Evolutionary conservation across 2,329 filamentous ascomycete species (phyloP), one percentile per base, ranked within the genome.

Genomic region (Purpureocillium takamizusanense): DNA sequence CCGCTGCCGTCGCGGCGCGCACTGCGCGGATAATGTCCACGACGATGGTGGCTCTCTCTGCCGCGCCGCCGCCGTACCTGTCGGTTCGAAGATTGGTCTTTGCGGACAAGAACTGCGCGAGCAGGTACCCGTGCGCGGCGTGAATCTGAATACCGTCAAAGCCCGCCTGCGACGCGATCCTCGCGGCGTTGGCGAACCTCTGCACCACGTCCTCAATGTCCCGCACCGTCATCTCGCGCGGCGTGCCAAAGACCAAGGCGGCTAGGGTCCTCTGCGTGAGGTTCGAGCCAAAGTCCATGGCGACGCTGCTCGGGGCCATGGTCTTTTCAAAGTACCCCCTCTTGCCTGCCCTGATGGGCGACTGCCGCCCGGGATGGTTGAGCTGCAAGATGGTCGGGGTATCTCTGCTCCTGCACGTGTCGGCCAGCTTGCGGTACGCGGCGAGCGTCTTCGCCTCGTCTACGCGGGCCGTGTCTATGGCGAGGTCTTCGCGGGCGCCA

Each of bases 141-240:
- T 72, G 65, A 78, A 80, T 15, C 31, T 46, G 40, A 18, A 46
- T 28, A 1, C 38, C 40, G 18, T 46, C 44, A 12, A 45, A 42
- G 0, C 83, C 82, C 3, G 73, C 75, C 1, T 69, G 64, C 1
- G 84, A 55, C 1, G 81, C 71, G n/a, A 73, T 63, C 46, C 66
- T 66, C 0, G 68, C 60, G 0, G 71, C 68, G 0, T 62, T 66
- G 1, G 66, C 71, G 59, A 70, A 85, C 1, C 72, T 72, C 2
- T 56, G 53, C 51, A 83, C 81, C 40, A 81, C 65, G 3, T 66
- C 57, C 39, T 76, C 64, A 40, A 87, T 86, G 15, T 86, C 80
- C 1, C 69, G 60, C 14, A 70, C 60, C 0, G 74, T 80, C 72
- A 87, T 72, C 12, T 70, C 76, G 38, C 71, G 74, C 2, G 81